Percentiles rank a stretch among this genome's conserved stretches.
Conservation (phyloP, 768 basidiomycete species). For the Suillus spraguei region DNA sequence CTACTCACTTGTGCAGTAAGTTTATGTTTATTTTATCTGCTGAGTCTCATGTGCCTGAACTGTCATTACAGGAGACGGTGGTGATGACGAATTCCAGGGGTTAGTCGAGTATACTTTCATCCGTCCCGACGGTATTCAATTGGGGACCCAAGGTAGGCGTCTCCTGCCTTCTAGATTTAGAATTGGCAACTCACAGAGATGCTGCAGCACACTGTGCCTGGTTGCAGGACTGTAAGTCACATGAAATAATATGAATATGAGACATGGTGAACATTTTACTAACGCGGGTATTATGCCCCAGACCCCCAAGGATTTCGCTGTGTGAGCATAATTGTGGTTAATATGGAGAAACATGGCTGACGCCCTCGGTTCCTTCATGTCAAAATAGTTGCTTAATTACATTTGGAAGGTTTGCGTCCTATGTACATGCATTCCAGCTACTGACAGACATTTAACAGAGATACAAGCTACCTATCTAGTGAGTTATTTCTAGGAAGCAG, state of each 20-base stretch:
- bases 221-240: constrained; percentile 61
- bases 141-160: constrained; percentile 58
- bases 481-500: constrained; percentile 14
- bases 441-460: constrained; percentile 30
- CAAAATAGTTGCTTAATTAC: constrained; percentile 60
- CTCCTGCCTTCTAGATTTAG: neutral
- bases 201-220: constrained; percentile 60
- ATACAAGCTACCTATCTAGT: constrained; percentile 61
- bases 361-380: constrained; percentile 2
- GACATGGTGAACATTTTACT: constrained; percentile 3
- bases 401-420: constrained; percentile 56
- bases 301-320: constrained; percentile 70
- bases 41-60: neutral
- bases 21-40: constrained; percentile 23
- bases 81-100: constrained; percentile 66
- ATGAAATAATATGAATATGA: neutral
- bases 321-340: constrained; percentile 29
- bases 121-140: constrained; percentile 61
- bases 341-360: constrained; percentile 2
- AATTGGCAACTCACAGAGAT: neutral
- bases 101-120: constrained; percentile 62
- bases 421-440: neutral
- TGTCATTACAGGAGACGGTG: constrained; percentile 51
- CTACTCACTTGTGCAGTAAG: constrained; percentile 63
- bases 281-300: constrained; percentile 21